Conservation (phyloP, 1,139 yeast species). For the Casaregolazyma lundiana region DNA sequence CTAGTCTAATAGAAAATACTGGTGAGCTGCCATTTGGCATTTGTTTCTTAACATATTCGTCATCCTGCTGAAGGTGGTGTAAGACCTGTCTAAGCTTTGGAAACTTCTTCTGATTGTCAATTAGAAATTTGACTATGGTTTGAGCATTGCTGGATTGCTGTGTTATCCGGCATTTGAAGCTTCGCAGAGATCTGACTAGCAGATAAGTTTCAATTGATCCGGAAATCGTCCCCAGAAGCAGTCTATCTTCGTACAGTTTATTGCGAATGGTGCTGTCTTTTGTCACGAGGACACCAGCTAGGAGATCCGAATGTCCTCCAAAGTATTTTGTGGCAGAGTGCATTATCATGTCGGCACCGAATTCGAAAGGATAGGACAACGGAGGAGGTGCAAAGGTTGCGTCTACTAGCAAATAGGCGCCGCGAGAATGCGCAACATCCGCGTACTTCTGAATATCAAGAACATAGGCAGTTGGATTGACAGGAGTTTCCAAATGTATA, state of each 20-base stretch:
- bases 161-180: conserved; percentile 64
- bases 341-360: conserved; percentile 78
- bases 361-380: conserved; percentile 69
- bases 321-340: conserved; percentile 90
- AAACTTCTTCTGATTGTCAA: conserved; percentile 43
- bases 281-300: conserved; percentile 74
- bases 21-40: conserved; percentile 67
- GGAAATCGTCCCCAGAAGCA: conserved; percentile 69
- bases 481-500: conserved; percentile 81
- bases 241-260: conserved; percentile 55
- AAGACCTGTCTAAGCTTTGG: conserved; percentile 49
- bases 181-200: conserved; percentile 71
- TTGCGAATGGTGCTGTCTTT: conserved; percentile 46
- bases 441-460: conserved; percentile 60
- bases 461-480: conserved; percentile 78
- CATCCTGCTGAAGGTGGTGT: conserved; percentile 71
- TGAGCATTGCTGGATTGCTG: conserved; percentile 63
- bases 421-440: conserved; percentile 59
- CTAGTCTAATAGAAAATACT: conserved; percentile 62
- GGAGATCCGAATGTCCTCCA: conserved; percentile 90
- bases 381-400: conserved; percentile 96
- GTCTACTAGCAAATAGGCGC: conserved; percentile 69
- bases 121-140: conserved; percentile 56
- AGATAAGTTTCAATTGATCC: conserved; percentile 74
- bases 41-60: conserved; percentile 62